Conservation (phyloP, 1,284 basidiomycete species). For the Mycosarcoma mackinlayi region DNA sequence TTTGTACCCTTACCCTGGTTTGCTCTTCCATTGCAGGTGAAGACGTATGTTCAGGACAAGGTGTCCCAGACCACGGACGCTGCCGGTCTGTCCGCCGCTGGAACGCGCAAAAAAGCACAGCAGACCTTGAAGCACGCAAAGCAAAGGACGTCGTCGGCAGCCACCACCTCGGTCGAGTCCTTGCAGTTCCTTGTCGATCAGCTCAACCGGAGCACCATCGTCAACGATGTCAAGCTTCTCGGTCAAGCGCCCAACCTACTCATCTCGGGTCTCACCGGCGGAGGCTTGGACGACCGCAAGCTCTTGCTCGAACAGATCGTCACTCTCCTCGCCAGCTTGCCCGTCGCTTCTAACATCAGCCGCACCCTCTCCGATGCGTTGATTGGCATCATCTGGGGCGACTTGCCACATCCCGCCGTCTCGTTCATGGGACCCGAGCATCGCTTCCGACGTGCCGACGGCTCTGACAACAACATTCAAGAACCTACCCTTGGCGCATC, state of each 20-base stretch:
- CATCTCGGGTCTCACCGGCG: slow-evolving; percentile 20
- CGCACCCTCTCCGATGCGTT: slow-evolving; percentile 31
- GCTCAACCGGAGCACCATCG: slow-evolving; percentile 32
- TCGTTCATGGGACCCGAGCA: slow-evolving; percentile 73
- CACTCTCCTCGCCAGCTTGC: slow-evolving; percentile 49
- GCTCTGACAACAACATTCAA: slow-evolving; percentile 76
- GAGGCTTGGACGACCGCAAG: slow-evolving; percentile 55
- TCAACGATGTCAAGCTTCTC: slow-evolving; percentile 41
- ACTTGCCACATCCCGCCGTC: slow-evolving; percentile 79
- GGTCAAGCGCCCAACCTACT: slow-evolving; percentile 35
- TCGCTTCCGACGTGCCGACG: slow-evolving; percentile 64
- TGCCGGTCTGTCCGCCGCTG: slow-evolving; percentile 29
- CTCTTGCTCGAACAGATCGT: slow-evolving; percentile 57
- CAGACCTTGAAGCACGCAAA: slow-evolving; percentile 20
- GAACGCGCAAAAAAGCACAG: slow-evolving; percentile 21
- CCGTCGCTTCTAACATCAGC: slow-evolving; percentile 43
- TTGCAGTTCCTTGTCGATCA: slow-evolving; percentile 27
- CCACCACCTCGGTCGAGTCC: slow-evolving; percentile 16
- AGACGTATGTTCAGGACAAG: slow-evolving; percentile 33
- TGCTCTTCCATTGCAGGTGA: slow-evolving; percentile 12
- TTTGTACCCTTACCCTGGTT: neutral
- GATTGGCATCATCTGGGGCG: slow-evolving; percentile 66
- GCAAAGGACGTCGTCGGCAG: slow-evolving; percentile 6
- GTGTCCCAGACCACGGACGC: slow-evolving; percentile 31
- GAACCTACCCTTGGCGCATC: slow-evolving; percentile 75